A percentile compares a stretch with the other conserved stretches of the same genome.
Evolutionary conservation across 441 rosid species (phyloP).

Genomic region (Manihot esculenta): DNA sequence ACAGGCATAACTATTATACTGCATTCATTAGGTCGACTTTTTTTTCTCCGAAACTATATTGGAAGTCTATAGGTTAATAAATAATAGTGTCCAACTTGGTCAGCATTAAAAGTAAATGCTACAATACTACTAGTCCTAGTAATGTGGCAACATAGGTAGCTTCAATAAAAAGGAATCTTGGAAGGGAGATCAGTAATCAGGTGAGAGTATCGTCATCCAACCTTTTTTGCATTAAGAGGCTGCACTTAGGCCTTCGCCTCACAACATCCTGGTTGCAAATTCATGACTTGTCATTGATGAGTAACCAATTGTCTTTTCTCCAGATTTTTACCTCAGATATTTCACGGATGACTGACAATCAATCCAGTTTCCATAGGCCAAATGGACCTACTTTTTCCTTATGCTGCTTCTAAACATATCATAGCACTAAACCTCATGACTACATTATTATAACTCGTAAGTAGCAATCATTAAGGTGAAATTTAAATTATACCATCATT

Average conservation of each 20-base stretch:
- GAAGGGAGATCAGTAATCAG: neutral
- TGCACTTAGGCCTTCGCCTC: neutral
- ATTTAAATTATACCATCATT: neutral
- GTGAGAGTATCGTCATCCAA: neutral
- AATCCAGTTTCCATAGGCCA: neutral
- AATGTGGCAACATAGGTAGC: no score
- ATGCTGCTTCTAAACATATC: neutral
- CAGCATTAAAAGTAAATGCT: neutral
- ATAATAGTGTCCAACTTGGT: neutral
- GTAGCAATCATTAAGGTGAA: neutral
- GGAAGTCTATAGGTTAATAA: neutral
- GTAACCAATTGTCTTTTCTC: no score
- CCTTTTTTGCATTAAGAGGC: neutral
- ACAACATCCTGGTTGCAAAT: neutral
- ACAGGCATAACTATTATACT: neutral
- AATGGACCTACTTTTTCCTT: neutral
- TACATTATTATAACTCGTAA: neutral
- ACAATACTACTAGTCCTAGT: no score
- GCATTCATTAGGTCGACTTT: neutral
- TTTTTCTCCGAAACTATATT: neutral
- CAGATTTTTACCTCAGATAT: neutral
- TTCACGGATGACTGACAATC: neutral
- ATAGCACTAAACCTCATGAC: neutral
- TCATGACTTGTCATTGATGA: neutral
- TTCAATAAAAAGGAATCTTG: neutral